Evolutionary conservation across 1,284 basidiomycete genomes (phyloP).

Genomic region (Kalmanozyma brasiliensis): DNA sequence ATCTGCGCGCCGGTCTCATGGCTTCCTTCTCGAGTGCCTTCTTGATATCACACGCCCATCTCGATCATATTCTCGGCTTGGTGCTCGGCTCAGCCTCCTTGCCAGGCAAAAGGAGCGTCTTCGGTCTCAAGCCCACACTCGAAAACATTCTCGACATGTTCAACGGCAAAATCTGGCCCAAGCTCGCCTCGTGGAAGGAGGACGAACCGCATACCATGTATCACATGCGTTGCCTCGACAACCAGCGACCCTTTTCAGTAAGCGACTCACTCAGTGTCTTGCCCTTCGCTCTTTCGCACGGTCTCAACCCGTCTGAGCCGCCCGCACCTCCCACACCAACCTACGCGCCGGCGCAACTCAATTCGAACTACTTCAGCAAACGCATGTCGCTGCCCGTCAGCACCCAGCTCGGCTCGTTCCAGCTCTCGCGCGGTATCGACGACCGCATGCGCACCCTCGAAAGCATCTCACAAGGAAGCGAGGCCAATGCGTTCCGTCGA

Average conservation of each 20-base stretch:
- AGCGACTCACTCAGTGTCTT: conserved; percentile 46
- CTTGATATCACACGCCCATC: conserved; percentile 81
- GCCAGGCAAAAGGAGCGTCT: conserved; percentile 76
- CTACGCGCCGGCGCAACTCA: conserved; percentile 31
- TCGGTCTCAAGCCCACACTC: conserved; percentile 75
- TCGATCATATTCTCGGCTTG: conserved; percentile 81
- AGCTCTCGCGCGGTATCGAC: conserved; percentile 28
- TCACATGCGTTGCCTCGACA: conserved; percentile 58
- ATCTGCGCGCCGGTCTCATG: conserved; percentile 57
- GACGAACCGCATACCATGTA: conserved; percentile 61
- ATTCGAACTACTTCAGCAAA: conserved; percentile 53
- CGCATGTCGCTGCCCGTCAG: conserved; percentile 56
- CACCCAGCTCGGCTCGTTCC: conserved; percentile 44
- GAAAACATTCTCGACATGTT: conserved; percentile 79
- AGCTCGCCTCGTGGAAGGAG: conserved; percentile 79
- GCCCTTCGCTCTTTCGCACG: conserved; percentile 58
- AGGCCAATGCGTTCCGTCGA: conserved; percentile 27
- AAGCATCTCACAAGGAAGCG: conserved; percentile 34
- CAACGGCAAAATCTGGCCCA: conserved; percentile 82
- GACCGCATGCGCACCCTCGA: conserved; percentile 33
- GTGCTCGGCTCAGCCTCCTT: conserved; percentile 80
- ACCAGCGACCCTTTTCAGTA: conserved; percentile 40
- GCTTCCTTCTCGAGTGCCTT: conserved; percentile 57
- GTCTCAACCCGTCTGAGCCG: conserved; percentile 51
- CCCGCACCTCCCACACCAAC: conserved; percentile 61